Base-by-base conservation (phyloP, 768 basidiomycete species). In the Phylloporus scabripes region DNA sequence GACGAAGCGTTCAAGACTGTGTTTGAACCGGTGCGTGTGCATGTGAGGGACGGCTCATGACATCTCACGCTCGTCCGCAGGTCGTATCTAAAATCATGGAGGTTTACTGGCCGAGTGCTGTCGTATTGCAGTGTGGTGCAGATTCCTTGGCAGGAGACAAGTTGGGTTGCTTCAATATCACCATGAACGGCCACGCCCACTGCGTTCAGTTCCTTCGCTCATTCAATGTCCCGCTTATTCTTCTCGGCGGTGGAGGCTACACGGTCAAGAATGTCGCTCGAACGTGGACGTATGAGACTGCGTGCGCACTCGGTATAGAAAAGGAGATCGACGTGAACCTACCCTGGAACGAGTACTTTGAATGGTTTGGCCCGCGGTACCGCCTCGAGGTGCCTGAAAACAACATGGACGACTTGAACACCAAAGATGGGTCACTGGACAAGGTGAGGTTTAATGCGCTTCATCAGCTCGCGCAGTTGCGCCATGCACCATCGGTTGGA, bases 311-410 rank as follows among this genome's bases (percentile, higher is more conserved):
- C n/a, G 94, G 91, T 2, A 77, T 87, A 39, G 86, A 93, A 61
- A 72, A 88, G 36, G 77, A 78, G 11, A 83, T 89, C 46, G 84
- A 91, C 61, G 76, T 77, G 17, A 85, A 88, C 56, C 68, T 92
- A 49, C 89, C 88, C 1, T 92, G 83, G 81, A 89, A 85, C 66
- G 80, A 84, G 57, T 95, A 92, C 65, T 90, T 97, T 63, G 95
- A 98, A 66, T 99, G 93, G 85, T 98, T 94, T 65, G 96, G 94
- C 0, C 95, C 95, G 14, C 74, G 93, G 52, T 99, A 94, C 68
- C 77, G 93, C 52, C 74, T 99, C 32, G 94, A 97, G 61, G 94
- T 99, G 1, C 77, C 82, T 21, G 77, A 80, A 54, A 97, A 87
- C 60, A 98, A 98, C 61, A 91, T 95, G 87, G 93, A 96, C 52